These are phyloP conservation scores for Galeopsis tetrahit DNA, from an alignment of 257 asterid genomes.

Conservation along the genomic window DNA sequence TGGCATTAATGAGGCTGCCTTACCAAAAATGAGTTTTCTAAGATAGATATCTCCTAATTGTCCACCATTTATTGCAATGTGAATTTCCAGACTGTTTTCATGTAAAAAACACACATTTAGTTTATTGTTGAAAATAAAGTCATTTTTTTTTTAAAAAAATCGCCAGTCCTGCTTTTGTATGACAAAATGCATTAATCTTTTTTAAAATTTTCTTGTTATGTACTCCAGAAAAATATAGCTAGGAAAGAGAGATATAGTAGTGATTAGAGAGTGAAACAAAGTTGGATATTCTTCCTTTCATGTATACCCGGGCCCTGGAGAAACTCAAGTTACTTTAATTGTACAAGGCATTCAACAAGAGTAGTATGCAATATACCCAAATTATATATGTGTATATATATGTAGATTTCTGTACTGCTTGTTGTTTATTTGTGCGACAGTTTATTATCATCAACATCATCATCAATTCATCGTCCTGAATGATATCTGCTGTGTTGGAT, in stretches of 20 bases:
- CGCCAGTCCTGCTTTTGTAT: neutral
- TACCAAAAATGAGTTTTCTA: neutral
- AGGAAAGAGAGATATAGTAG: conserved; percentile 3
- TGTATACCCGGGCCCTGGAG: neutral
- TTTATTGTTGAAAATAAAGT: neutral
- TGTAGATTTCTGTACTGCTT: neutral
- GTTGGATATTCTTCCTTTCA: neutral
- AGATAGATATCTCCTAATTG: neutral
- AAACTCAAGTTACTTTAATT: neutral
- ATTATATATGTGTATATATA: neutral
- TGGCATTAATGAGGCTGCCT: neutral
- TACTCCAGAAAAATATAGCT: neutral
- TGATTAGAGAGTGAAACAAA: neutral
- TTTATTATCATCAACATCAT: too few species aligned
- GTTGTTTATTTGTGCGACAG: neutral
- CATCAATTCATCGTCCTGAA: neutral
- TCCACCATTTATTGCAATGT: neutral
- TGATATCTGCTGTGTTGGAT: neutral
- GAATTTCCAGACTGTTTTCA: neutral
- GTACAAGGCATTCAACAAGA: conserved; percentile 19
- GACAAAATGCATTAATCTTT: neutral
- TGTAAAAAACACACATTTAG: neutral
- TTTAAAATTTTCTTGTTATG: neutral
- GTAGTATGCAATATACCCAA: neutral
- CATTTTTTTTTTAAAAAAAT: neutral